Percentiles rank a stretch among this genome's conserved stretches.
Evolutionary conservation across 164 flowering plant species (phyloP).

Genomic region (Sextonia rubra): DNA sequence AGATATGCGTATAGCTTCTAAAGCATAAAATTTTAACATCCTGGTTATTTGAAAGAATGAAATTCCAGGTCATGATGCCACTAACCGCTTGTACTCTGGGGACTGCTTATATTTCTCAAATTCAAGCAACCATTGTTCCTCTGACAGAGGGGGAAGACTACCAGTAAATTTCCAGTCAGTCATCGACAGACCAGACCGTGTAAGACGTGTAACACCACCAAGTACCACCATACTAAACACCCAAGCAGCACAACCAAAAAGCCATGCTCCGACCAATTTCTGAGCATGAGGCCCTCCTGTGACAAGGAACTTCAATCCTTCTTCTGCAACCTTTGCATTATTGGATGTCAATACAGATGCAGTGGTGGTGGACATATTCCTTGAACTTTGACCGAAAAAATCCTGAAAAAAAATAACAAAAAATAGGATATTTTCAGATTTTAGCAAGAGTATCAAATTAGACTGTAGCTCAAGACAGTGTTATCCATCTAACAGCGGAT

Average conservation of each 20-base stretch:
- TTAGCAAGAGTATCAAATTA: neutral
- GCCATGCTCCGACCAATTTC: slow-evolving; percentile 87
- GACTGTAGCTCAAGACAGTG: neutral
- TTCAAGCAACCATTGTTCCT: slow-evolving; percentile 75
- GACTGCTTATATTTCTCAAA: slow-evolving; percentile 95
- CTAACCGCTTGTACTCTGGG: slow-evolving; percentile 87
- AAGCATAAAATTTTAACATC: neutral
- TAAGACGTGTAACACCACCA: slow-evolving; percentile 88
- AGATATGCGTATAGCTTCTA: neutral
- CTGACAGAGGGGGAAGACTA: slow-evolving; percentile 73
- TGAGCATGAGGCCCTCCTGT: slow-evolving; percentile 79
- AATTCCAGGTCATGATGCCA: slow-evolving; percentile 2
- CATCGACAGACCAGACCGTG: slow-evolving; percentile 96
- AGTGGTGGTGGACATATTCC: slow-evolving; percentile 46
- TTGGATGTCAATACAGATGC: slow-evolving; percentile 31
- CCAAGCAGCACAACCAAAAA: slow-evolving; percentile 94
- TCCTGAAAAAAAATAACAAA: slow-evolving; percentile 28
- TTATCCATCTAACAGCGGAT: neutral
- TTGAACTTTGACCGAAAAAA: slow-evolving; percentile 27
- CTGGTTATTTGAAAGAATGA: neutral
- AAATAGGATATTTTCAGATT: neutral
- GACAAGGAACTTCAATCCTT: slow-evolving; percentile 61
- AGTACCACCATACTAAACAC: slow-evolving; percentile 96
- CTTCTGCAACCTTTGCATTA: slow-evolving; percentile 22
- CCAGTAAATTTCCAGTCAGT: slow-evolving; percentile 99